phyloP scores from a whole-genome alignment of 2,329 filamentous ascomycete species.

The Dactylonectria estremocensis region DNA sequence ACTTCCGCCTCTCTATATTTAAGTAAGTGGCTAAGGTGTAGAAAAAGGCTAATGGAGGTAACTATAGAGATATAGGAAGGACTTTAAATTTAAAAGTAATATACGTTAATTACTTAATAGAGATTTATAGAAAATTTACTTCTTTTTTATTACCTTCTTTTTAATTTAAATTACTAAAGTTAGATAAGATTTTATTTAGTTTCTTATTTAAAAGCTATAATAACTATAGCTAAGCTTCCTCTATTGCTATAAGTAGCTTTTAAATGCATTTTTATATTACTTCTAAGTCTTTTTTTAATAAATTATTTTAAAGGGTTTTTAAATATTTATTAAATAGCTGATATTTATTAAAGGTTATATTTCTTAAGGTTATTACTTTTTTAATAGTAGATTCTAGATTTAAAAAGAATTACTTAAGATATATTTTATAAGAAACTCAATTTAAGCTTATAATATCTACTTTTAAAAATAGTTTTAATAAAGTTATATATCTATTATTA shows the following conservation, averaged over 20 bases:
- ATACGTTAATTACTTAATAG: too few relatives aligned
- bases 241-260: neutral
- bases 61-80: neutral
- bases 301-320: neutral
- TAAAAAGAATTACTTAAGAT: neutral
- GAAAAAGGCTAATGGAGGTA: neutral
- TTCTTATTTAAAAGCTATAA: neutral
- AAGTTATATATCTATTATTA: neutral
- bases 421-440: neutral
- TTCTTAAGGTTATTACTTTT: neutral
- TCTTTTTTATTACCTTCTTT: neutral
- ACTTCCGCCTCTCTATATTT: neutral
- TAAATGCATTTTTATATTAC: neutral
- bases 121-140: neutral
- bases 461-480: neutral
- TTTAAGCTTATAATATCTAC: neutral
- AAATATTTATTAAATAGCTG: neutral
- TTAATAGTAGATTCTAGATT: neutral
- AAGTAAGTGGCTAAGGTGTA: neutral
- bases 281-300: neutral
- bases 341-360: neutral
- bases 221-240: neutral
- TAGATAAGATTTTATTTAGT: too few relatives aligned
- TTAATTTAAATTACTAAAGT: neutral
- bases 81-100: neutral